A percentile compares a stretch with the other conserved stretches of the same genome.
phyloP scores from a whole-genome alignment of 805 yeast species.

The Candida corydali region DNA sequence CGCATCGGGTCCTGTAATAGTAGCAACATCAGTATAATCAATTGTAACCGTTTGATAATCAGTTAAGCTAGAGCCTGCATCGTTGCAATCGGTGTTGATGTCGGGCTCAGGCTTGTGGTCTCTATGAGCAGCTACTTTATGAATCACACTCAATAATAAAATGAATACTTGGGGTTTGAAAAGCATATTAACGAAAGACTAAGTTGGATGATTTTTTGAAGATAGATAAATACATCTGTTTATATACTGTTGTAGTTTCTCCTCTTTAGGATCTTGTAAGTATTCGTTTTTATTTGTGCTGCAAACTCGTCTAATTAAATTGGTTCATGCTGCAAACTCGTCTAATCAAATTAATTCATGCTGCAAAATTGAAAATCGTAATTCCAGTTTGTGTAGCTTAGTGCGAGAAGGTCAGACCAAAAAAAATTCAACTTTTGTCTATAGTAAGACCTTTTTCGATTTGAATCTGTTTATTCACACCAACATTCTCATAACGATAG shows the following conservation, averaged over 20 bases:
- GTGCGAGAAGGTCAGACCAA: no score
- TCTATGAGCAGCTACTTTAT: background rate
- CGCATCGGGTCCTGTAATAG: conserved; percentile 6
- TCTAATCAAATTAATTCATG: background rate
- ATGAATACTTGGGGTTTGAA: background rate
- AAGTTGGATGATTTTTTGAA: conserved; percentile 1
- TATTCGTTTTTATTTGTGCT: background rate
- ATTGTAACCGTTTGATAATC: conserved; percentile 1
- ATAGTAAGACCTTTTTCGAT: no score
- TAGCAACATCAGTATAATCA: background rate
- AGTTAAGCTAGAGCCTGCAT: background rate
- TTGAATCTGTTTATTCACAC: no score
- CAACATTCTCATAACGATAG: no score
- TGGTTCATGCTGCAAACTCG: background rate
- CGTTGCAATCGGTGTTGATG: background rate
- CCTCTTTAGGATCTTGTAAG: background rate
- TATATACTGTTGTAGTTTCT: background rate
- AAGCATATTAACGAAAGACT: conserved; percentile 6
- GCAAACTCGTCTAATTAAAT: background rate
- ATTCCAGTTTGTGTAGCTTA: background rate
- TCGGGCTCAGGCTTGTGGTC: background rate
- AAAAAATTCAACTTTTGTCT: no score
- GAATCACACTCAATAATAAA: background rate
- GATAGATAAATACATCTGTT: background rate
- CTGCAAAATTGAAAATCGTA: background rate